Percentiles rank a stretch among this genome's conserved stretches.
These are phyloP conservation scores for Kwoniella newhampshirensis DNA, from an alignment of 768 basidiomycete species.

Conservation along the genomic window DNA sequence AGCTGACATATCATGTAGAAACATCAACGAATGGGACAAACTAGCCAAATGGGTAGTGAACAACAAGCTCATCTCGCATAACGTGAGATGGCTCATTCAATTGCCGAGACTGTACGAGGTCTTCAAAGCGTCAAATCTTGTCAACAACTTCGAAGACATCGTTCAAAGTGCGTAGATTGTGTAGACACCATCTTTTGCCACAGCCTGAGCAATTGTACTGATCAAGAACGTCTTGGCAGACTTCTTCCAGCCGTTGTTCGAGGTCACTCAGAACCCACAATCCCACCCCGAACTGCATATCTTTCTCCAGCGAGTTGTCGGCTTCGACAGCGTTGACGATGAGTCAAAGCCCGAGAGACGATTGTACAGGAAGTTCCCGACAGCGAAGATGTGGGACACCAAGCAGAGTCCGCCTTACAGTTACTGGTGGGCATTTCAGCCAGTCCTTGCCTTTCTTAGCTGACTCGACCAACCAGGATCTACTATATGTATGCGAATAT, in stretches of 20 bases:
- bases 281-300: slow-evolving; percentile 92
- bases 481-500: slow-evolving; percentile 99
- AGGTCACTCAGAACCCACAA: slow-evolving; percentile 87
- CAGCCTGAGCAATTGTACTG: not conserved
- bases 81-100: slow-evolving; percentile 97
- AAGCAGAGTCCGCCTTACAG: slow-evolving; percentile 88
- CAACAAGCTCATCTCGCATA: slow-evolving; percentile 91
- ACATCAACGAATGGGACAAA: slow-evolving; percentile 88
- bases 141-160: slow-evolving; percentile 86
- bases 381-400: slow-evolving; percentile 84
- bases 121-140: slow-evolving; percentile 81
- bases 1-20: slow-evolving; percentile 16
- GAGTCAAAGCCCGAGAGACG: slow-evolving; percentile 91
- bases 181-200: not conserved
- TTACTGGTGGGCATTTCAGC: slow-evolving; percentile 69
- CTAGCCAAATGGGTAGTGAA: slow-evolving; percentile 94
- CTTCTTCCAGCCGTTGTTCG: slow-evolving; percentile 87
- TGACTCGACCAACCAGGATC: slow-evolving; percentile 58
- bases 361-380: slow-evolving; percentile 90
- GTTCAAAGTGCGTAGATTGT: slow-evolving; percentile 67
- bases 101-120: slow-evolving; percentile 91
- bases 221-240: slow-evolving; percentile 62
- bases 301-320: slow-evolving; percentile 90
- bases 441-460: too few relatives aligned
- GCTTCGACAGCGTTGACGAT: slow-evolving; percentile 98